Conservation (phyloP, 768 basidiomycete genomes). For the Pilatotrama ljubarskyi region DNA sequence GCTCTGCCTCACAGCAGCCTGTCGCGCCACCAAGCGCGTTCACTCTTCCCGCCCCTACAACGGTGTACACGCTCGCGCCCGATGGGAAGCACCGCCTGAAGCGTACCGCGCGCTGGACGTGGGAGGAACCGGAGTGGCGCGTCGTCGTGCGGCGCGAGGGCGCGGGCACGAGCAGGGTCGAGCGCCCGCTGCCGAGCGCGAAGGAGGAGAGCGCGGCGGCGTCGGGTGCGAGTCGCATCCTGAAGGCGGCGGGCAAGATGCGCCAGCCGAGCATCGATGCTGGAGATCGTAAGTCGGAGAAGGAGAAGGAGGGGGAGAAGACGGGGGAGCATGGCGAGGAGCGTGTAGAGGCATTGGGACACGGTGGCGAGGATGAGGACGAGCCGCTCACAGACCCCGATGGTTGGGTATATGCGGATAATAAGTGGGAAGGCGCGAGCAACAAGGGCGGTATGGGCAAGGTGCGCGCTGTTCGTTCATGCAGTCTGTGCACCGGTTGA, state of each 20-base stretch:
- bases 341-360: constrained; percentile 21
- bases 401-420: constrained; percentile 93
- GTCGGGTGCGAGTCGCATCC: constrained; percentile 33
- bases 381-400: constrained; percentile 74
- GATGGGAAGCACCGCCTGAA: constrained; percentile 46
- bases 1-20: constrained; percentile 52
- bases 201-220: constrained; percentile 45
- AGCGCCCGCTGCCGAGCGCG: constrained; percentile 55
- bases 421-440: constrained; percentile 87
- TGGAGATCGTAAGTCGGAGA: constrained; percentile 6
- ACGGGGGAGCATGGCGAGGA: constrained; percentile 20
- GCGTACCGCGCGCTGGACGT: constrained; percentile 80
- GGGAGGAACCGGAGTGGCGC: constrained; percentile 92
- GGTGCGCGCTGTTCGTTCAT: constrained; percentile 36
- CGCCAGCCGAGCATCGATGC: constrained; percentile 40
- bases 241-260: constrained; percentile 54
- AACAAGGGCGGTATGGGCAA: constrained; percentile 85
- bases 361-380: constrained; percentile 39
- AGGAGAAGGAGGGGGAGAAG: constrained; percentile 19
- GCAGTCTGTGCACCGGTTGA: not conserved
- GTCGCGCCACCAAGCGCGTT: constrained; percentile 73
- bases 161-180: constrained; percentile 53
- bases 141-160: constrained; percentile 64
- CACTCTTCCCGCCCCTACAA: constrained; percentile 60
- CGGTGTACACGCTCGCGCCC: constrained; percentile 50